phyloP scores from a whole-genome alignment of 805 yeast genomes.

The Lachancea mirantina region DNA sequence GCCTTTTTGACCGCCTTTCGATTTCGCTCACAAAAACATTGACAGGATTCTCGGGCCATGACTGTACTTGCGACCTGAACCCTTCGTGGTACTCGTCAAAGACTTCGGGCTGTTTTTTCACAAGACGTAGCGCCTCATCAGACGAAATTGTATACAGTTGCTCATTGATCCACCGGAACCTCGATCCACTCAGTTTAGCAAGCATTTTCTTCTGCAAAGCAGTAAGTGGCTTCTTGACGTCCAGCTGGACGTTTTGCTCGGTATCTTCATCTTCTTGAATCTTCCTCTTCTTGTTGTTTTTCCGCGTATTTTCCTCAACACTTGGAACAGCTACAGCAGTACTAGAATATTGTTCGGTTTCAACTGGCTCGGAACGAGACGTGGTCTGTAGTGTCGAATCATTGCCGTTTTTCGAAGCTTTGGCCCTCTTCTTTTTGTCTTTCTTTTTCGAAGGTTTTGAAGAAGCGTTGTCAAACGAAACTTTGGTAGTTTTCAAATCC shows the following conservation, averaged over 20 bases:
- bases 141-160: slow-evolving; percentile 87
- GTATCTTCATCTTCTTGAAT: slow-evolving; percentile 10
- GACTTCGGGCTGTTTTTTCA: slow-evolving; percentile 74
- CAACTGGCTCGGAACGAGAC: slow-evolving; percentile 11
- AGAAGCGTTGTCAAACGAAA: slow-evolving; percentile 40
- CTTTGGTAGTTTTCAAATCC: slow-evolving; percentile 52
- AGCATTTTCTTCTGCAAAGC: slow-evolving; percentile 93
- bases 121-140: slow-evolving; percentile 62
- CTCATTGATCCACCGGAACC: slow-evolving; percentile 98
- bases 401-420: slow-evolving; percentile 16
- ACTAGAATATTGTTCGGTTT: slow-evolving; percentile 14
- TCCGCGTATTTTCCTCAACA: slow-evolving; percentile 7
- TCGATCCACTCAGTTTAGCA: slow-evolving; percentile 87
- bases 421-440: slow-evolving; percentile 18
- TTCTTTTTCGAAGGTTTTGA: slow-evolving; percentile 25
- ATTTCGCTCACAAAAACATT: slow-evolving; percentile 75
- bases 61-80: slow-evolving; percentile 86
- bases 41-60: slow-evolving; percentile 99
- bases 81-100: slow-evolving; percentile 96
- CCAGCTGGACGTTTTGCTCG: too few species aligned
- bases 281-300: slow-evolving; percentile 6
- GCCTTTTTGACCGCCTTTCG: slow-evolving; percentile 48
- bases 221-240: slow-evolving; percentile 47
- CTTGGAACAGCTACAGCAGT: slow-evolving; percentile 7
- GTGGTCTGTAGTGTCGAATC: slow-evolving; percentile 7